Evolutionary conservation across 2,329 filamentous ascomycete genomes (phyloP).

Genomic region (Ascochyta viciae-villosae): DNA sequence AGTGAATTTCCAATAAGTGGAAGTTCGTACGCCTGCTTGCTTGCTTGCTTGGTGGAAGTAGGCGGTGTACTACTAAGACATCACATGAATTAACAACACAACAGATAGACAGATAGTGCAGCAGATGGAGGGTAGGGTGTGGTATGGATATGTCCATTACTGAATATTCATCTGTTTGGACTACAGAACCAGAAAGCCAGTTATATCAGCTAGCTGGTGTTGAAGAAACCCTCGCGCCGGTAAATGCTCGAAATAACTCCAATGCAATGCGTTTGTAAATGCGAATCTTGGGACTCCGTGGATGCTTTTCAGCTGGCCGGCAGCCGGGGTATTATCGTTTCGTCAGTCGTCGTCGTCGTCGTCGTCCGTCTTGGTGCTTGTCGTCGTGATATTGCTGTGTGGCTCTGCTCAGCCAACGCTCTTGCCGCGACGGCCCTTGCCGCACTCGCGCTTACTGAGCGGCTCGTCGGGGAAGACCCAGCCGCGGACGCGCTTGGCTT

Average conservation of each 20-base stretch:
- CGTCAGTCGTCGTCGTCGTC: slow-evolving; percentile 5
- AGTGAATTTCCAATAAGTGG: no score
- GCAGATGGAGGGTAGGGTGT: no score
- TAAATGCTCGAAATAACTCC: slow-evolving; percentile 13
- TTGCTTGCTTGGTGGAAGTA: no score
- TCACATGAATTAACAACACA: no score
- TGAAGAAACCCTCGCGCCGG: neutral
- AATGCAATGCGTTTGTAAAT: slow-evolving; percentile 14
- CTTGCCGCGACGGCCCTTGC: slow-evolving; percentile 43
- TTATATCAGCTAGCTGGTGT: neutral
- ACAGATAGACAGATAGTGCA: no score
- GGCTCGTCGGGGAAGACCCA: slow-evolving; percentile 80
- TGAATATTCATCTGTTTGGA: no score
- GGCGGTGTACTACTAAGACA: no score
- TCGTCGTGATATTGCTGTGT: no score
- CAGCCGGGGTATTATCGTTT: slow-evolving; percentile 15
- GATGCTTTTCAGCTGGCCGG: slow-evolving; percentile 19
- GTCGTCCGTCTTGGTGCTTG: neutral
- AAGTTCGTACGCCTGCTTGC: no score
- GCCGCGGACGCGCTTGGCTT: slow-evolving; percentile 74
- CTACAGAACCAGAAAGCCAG: neutral
- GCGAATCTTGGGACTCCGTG: slow-evolving; percentile 7
- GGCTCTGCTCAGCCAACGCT: slow-evolving; percentile 17
- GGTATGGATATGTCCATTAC: no score
- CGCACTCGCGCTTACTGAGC: slow-evolving; percentile 71